phyloP scores from a whole-genome alignment of 257 asterid species.

The Jaltomata sinuosa region DNA sequence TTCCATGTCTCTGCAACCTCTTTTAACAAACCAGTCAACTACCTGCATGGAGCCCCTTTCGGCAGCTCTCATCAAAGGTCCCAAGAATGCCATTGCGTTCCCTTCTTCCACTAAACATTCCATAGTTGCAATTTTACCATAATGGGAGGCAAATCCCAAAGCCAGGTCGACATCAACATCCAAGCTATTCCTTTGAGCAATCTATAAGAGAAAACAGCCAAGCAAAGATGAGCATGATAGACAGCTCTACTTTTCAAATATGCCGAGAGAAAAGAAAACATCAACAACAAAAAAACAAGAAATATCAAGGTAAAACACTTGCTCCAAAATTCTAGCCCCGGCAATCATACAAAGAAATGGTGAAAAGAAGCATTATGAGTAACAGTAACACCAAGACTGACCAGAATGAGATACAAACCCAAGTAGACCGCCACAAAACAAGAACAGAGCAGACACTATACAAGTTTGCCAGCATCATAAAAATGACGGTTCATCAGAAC shows the following conservation, averaged over 20 bases:
- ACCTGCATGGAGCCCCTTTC: slow-evolving; percentile 94
- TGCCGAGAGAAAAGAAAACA: background rate
- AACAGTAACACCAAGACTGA: background rate
- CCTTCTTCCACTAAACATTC: slow-evolving; percentile 97
- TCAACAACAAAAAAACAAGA: background rate
- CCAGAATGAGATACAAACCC: background rate
- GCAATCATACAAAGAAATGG: background rate
- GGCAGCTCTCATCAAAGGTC: slow-evolving; percentile 96
- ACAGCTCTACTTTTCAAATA: background rate
- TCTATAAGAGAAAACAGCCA: slow-evolving; percentile 30
- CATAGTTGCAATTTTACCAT: slow-evolving; percentile 85
- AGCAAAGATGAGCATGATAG: background rate
- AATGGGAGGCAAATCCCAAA: slow-evolving; percentile 91
- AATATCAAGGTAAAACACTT: background rate
- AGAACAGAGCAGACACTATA: background rate
- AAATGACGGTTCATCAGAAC: background rate
- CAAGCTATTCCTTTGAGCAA: slow-evolving; percentile 97
- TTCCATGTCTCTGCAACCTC: slow-evolving; percentile 97
- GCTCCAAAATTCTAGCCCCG: background rate
- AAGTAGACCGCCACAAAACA: background rate
- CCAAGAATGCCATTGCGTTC: slow-evolving; percentile 87
- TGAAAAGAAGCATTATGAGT: background rate
- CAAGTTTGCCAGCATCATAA: background rate
- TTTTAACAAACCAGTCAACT: slow-evolving; percentile 80
- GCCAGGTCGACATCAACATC: slow-evolving; percentile 98